A percentile compares a stretch with the other conserved stretches of the same genome.
phyloP scores from a whole-genome alignment of 2,329 filamentous ascomycete genomes.

The Fusarium sp. region DNA sequence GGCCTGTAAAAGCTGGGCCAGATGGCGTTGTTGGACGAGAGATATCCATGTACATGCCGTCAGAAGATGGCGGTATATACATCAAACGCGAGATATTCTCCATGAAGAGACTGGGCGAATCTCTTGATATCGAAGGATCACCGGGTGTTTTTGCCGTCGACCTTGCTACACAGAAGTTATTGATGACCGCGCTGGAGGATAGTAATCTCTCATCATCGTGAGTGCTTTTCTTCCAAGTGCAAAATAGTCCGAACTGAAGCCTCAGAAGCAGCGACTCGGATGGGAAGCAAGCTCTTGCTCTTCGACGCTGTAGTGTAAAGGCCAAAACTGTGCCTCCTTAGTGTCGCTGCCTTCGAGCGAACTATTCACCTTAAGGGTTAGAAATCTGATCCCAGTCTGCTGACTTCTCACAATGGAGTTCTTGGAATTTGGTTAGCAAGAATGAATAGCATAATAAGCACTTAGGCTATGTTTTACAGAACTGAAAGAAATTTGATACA shows the following conservation, averaged over 20 bases:
- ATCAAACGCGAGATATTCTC: slow-evolving; percentile 9
- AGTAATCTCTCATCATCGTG: neutral
- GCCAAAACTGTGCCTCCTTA: neutral
- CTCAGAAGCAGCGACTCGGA: neutral
- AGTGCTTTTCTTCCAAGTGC: neutral
- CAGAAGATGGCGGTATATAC: neutral
- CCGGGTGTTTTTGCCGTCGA: slow-evolving; percentile 14
- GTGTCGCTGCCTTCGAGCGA: neutral
- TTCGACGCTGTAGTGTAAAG: accelerated
- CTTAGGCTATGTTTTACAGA: accelerated
- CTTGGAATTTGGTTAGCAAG: neutral
- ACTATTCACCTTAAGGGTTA: neutral
- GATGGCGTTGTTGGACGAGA: neutral
- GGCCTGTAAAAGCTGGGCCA: neutral
- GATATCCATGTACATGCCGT: slow-evolving; percentile 11
- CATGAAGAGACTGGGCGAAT: neutral
- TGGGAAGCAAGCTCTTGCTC: neutral
- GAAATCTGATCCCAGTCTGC: neutral
- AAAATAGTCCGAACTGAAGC: neutral
- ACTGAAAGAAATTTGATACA: neutral
- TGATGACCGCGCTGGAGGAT: neutral
- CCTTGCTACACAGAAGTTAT: neutral
- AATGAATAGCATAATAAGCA: neutral
- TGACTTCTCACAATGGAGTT: neutral
- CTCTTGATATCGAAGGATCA: neutral